Evolutionary conservation across 129 eudicot genomes (phyloP), one percentile per base, ranked within the genome.

Genomic region (Helianthus tuberosus): DNA sequence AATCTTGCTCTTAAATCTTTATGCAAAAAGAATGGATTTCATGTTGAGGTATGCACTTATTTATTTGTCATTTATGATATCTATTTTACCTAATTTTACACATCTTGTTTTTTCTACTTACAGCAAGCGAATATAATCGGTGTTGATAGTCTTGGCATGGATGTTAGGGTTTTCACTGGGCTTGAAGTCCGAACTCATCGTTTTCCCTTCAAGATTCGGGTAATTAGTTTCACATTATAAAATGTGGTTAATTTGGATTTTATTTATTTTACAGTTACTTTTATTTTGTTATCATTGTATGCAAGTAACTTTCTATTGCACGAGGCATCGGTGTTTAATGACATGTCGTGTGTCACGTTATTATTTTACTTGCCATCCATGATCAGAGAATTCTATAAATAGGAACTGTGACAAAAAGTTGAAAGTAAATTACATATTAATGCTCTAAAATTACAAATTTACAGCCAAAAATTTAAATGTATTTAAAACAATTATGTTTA

Each of bases 141-240:
- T 38, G 87, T 87, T 41, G 96, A 90, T 74, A 90, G 93, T 75
- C 93, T 87, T 75, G 96, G 96, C 64, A 77, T 87, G 79, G 96
- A 90, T 66, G 96, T 90, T 70, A 83, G 93, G 50, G 85, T 83
- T 73, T 81, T 78, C 73, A 71, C 81, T 0, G 96, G 96, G 54
- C 76, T 76, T 76, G 90, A 90, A 90, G 93, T 90, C 38, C 66
- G 79, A 66, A 90, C 96, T 15, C 90, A 90, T 76, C 96, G 96
- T 25, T 90, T 87, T 46, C 86, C 96, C 64, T 90, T 90, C 84
- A 90, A 85, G 83, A 76, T 46, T 69, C 87, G 81, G 88, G 96
- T 89, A 78, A 80, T 78, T 55, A 51, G 62, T 69, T 12, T 8
- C 27, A 35, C 29, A 68, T 68, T 1, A 1, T 58, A 1, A 6